phyloP scores from a whole-genome alignment of 331 rosid genomes.

The Phaseolus coccineus region DNA sequence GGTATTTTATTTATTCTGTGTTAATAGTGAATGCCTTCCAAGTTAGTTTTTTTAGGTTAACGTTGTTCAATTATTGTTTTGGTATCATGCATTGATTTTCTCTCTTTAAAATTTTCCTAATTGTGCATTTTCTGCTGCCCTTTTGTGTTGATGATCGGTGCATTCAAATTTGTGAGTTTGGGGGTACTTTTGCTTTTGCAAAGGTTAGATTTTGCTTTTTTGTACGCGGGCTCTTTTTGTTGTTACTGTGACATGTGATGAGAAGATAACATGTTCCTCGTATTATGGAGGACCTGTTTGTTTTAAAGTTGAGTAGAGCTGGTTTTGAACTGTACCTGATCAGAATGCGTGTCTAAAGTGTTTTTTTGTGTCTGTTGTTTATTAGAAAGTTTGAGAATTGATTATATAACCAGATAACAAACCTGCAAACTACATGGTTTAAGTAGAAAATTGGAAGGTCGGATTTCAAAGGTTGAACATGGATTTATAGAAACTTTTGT shows the following conservation, averaged over 20 bases:
- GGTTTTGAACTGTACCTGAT: neutral
- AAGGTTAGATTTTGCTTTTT: neutral
- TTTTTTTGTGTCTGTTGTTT: too few species aligned
- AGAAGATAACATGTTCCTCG: conserved; percentile 5
- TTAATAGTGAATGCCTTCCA: neutral
- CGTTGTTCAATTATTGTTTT: neutral
- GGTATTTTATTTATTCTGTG: neutral
- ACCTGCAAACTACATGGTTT: neutral
- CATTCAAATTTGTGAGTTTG: neutral
- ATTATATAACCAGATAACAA: neutral
- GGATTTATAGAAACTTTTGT: neutral
- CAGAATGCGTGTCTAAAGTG: too few species aligned
- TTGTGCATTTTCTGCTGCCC: neutral
- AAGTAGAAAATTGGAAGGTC: neutral
- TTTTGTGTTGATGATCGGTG: neutral
- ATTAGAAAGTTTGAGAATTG: neutral
- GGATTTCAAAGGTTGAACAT: neutral
- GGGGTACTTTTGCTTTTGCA: neutral
- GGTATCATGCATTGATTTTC: too few species aligned
- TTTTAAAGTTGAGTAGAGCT: neutral
- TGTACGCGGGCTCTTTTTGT: neutral
- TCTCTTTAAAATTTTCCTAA: neutral
- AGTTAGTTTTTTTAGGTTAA: neutral
- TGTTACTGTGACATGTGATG: neutral
- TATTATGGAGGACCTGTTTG: neutral